Evolutionary conservation across 768 basidiomycete genomes (phyloP).

Genomic region (Psilocybe cubensis): DNA sequence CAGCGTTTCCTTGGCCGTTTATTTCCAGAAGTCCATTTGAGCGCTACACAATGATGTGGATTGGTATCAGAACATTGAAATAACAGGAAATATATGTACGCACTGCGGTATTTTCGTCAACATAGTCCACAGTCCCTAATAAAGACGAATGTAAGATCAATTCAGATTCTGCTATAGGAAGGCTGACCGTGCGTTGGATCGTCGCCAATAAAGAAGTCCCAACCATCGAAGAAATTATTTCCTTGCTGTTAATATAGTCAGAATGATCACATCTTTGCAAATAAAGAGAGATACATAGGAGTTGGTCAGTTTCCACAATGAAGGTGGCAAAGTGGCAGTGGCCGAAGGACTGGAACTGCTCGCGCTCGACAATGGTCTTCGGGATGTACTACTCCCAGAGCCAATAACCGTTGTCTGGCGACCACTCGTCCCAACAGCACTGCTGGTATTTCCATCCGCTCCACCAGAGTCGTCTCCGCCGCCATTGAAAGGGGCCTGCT

Average conservation of each 20-base stretch:
- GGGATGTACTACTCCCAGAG: slow-evolving; percentile 4
- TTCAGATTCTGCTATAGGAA: background rate
- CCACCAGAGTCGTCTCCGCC: slow-evolving; percentile 16
- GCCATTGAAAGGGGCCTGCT: slow-evolving; percentile 27
- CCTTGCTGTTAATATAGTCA: slow-evolving; percentile 48
- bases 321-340: slow-evolving; percentile 35
- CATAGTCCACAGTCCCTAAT: slow-evolving; percentile 55
- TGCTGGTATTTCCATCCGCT: slow-evolving; percentile 23
- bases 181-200: slow-evolving; percentile 79
- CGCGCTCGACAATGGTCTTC: slow-evolving; percentile 11
- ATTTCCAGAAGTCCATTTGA: slow-evolving; percentile 64
- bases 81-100: too few relatives aligned
- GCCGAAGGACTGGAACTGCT: slow-evolving; percentile 23
- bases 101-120: slow-evolving; percentile 64
- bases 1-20: slow-evolving; percentile 72
- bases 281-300: slow-evolving; percentile 46
- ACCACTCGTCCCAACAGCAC: slow-evolving; percentile 20
- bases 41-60: slow-evolving; percentile 39
- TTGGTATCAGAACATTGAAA: too few relatives aligned
- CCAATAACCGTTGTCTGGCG: slow-evolving; percentile 1
- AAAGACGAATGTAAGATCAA: slow-evolving; percentile 3
- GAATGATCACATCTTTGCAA: slow-evolving; percentile 4
- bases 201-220: slow-evolving; percentile 65
- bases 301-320: slow-evolving; percentile 63
- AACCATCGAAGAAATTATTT: slow-evolving; percentile 78